Conservation (phyloP, 2,329 filamentous ascomycete genomes). For the Colletotrichum acutatum region DNA sequence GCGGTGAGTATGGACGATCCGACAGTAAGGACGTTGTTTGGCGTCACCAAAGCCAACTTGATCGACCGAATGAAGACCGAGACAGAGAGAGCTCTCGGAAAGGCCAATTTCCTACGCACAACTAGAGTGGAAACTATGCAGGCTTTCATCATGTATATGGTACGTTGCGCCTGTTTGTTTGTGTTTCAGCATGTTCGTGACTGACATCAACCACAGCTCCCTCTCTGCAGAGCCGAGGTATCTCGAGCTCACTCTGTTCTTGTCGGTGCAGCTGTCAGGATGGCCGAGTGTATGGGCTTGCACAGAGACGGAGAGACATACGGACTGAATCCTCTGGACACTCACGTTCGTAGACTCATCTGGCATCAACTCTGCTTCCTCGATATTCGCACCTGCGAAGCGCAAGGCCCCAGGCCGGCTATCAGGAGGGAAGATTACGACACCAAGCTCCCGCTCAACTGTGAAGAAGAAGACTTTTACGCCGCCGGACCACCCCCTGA, state of each 20-base stretch:
- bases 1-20: conserved; percentile 73
- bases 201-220: conserved; percentile 61
- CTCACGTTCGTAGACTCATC: conserved; percentile 76
- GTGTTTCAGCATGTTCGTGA: not conserved
- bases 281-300: conserved; percentile 82
- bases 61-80: conserved; percentile 73
- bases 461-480: conserved; percentile 73
- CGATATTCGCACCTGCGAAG: conserved; percentile 79
- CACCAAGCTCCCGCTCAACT: conserved; percentile 77
- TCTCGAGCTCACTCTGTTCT: conserved; percentile 80
- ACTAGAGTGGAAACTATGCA: conserved; percentile 79
- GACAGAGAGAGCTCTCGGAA: conserved; percentile 73
- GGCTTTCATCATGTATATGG: conserved; percentile 81
- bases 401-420: conserved; percentile 76
- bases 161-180: conserved; percentile 50
- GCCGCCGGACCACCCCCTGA: conserved; percentile 52
- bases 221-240: conserved; percentile 77
- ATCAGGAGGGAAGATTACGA: conserved; percentile 82
- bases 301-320: conserved; percentile 78
- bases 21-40: conserved; percentile 62
- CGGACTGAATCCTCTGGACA: conserved; percentile 73
- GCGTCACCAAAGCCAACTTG: conserved; percentile 63
- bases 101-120: conserved; percentile 77
- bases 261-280: conserved; percentile 76
- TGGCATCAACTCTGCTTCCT: conserved; percentile 85